Evolutionary conservation across 306 rosid species (phyloP).

Genomic region (Citrullus mucosospermus): DNA sequence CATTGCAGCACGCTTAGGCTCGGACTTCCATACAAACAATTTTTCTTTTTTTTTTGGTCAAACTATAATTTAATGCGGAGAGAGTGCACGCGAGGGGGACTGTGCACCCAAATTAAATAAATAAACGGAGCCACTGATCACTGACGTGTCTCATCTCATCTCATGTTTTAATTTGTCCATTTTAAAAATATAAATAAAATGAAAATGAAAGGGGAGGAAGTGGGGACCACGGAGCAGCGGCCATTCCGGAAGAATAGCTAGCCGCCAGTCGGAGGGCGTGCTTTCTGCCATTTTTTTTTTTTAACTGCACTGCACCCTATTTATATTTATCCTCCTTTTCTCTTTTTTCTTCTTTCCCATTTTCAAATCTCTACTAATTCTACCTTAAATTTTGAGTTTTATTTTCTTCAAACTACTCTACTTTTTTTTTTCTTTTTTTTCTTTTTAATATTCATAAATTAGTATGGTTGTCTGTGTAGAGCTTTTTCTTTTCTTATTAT

Average conservation of each 20-base stretch:
- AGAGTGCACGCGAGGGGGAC: constrained; percentile 20
- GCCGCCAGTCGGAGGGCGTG: constrained; percentile 21
- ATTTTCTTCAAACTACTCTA: too few species aligned
- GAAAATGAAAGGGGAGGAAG: neutral
- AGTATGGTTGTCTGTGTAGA: too few species aligned
- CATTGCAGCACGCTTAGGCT: constrained; percentile 40
- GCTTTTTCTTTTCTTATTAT: too few species aligned
- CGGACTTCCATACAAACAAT: constrained; percentile 9
- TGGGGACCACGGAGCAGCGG: constrained; percentile 21
- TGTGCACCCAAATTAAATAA: neutral
- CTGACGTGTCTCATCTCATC: constrained; percentile 14
- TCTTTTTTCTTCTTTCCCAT: too few species aligned
- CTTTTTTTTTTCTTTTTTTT: too few species aligned
- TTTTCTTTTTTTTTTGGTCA: constrained; percentile 11
- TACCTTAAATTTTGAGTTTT: too few species aligned
- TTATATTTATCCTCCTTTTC: too few species aligned
- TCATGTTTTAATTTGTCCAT: too few species aligned
- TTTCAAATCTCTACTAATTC: too few species aligned
- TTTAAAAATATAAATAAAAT: neutral
- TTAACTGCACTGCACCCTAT: too few species aligned
- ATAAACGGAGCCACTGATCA: neutral
- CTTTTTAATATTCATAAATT: too few species aligned
- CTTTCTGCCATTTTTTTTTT: neutral
- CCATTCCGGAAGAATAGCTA: constrained; percentile 19
- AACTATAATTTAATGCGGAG: constrained; percentile 27